phyloP scores from a whole-genome alignment of 2,329 filamentous ascomycete genomes.

The Davidsoniella virescens region DNA sequence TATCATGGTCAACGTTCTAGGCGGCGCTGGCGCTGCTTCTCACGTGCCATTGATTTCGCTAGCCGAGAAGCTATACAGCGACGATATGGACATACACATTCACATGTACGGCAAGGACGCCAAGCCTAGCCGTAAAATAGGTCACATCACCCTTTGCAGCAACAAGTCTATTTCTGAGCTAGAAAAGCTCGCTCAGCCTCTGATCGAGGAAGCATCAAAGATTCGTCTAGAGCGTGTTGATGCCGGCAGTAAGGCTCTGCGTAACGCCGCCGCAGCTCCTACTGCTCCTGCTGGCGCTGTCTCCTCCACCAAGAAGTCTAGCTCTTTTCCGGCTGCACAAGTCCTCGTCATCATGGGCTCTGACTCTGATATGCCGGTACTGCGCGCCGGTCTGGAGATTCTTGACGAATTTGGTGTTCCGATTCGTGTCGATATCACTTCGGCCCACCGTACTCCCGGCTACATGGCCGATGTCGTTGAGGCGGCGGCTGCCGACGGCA shows the following conservation, averaged over 20 bases:
- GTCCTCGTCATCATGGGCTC: slow-evolving; percentile 76
- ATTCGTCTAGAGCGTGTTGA: slow-evolving; percentile 40
- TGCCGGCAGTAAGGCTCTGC: slow-evolving; percentile 23
- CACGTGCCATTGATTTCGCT: slow-evolving; percentile 37
- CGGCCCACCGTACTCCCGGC: slow-evolving; percentile 58
- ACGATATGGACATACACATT: slow-evolving; percentile 38
- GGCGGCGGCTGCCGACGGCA: slow-evolving; percentile 44
- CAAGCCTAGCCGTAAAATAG: slow-evolving; percentile 83
- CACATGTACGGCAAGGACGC: slow-evolving; percentile 89
- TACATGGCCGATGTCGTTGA: slow-evolving; percentile 53
- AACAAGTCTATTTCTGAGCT: slow-evolving; percentile 50
- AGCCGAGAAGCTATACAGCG: slow-evolving; percentile 27
- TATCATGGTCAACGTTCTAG: slow-evolving; percentile 73
- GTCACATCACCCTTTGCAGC: slow-evolving; percentile 73
- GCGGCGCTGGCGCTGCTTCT: slow-evolving; percentile 47
- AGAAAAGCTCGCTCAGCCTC: slow-evolving; percentile 41
- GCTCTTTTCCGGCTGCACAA: slow-evolving; percentile 13
- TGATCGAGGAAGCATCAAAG: slow-evolving; percentile 48
- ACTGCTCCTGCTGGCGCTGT: slow-evolving; percentile 6
- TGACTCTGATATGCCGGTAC: slow-evolving; percentile 56
- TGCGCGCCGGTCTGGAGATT: slow-evolving; percentile 49
- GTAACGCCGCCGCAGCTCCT: slow-evolving; percentile 17
- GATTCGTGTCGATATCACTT: slow-evolving; percentile 59
- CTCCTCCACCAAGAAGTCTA: slow-evolving; percentile 4
- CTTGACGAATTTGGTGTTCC: slow-evolving; percentile 56